phyloP scores from a whole-genome alignment of 768 basidiomycete genomes.

The Trametes sanguinea region DNA sequence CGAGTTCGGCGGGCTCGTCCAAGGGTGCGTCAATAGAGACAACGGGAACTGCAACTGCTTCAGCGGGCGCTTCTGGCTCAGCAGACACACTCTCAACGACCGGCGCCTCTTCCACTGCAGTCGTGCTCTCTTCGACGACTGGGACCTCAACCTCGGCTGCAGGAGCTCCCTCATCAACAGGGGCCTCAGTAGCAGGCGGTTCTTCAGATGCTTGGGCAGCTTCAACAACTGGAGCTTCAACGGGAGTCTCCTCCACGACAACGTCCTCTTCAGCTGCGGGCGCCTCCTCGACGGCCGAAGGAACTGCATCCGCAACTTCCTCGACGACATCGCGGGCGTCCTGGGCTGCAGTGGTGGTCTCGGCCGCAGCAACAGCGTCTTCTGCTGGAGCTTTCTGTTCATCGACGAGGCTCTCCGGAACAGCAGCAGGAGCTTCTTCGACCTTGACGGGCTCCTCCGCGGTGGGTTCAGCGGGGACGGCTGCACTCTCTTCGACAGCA shows the following conservation, averaged over 20 bases:
- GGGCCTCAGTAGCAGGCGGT: too few species aligned
- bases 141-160: not conserved
- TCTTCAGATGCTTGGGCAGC: too few species aligned
- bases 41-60: slow-evolving; percentile 6
- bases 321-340: not conserved
- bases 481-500: not conserved
- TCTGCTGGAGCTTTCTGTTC: not conserved
- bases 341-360: not conserved
- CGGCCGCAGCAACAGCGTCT: not conserved
- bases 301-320: not conserved
- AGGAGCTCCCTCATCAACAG: slow-evolving; percentile 1
- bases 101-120: slow-evolving; percentile 1
- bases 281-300: not conserved
- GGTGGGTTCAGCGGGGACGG: too few species aligned
- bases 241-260: not conserved
- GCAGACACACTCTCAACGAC: not conserved
- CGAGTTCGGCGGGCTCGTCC: slow-evolving; percentile 8
- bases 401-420: not conserved
- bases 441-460: not conserved
- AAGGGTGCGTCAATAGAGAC: slow-evolving; percentile 12
- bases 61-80: not conserved
- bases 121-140: not conserved
- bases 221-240: not conserved
- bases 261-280: not conserved
- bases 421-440: not conserved